Evolutionary conservation across 1,284 basidiomycete genomes (phyloP), one percentile per base, ranked within the genome.

Genomic region (Trametes polyzona): DNA sequence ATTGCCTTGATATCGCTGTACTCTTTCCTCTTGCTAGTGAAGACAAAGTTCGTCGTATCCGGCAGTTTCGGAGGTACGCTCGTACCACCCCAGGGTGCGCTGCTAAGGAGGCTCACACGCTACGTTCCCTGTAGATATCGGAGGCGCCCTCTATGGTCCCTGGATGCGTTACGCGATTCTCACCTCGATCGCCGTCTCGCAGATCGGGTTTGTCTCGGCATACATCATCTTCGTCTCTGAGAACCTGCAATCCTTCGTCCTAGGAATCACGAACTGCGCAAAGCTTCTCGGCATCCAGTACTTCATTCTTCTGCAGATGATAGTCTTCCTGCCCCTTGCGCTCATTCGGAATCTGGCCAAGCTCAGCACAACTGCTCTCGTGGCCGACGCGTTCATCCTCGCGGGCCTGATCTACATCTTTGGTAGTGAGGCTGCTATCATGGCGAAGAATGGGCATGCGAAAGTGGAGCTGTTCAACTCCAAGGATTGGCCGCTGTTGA

Each of bases 171-270:
- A 90, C 57, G 79, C 88, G 23, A 98, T 99, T 67, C 83, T 99
- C 7, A 80, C 80, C 3, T 96, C 94, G 8, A 96, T 99, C 68
- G 81, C 91, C 1, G 71, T 96, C 26, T 98, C 96, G 0, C 97
- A 99, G 73, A 81, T 96, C 42, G 92, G 91, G 29, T 95, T 96
- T 71, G 92, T 93, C 35, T 74, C 85, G 30, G 95, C 95, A 6
- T 98, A 98, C 76, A 95, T 90, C 16, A 98, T 98, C 70, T 99
- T 98, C 74, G 95, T 98, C 26, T 92, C 96, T 1, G 86, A 97
- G 74, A 97, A 96, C 71, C 81, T 98, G 19, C 88, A 89, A 71
- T 82, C 95, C 47, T 96, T 99, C 73, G 82, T 96, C 39, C 75
- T 92, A 57, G 94, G 92, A 14, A 83, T 96, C 30, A 92, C 93